Evolutionary conservation across 2,329 filamentous ascomycete genomes (phyloP).

Genomic region (Furcasterigmium furcatum): DNA sequence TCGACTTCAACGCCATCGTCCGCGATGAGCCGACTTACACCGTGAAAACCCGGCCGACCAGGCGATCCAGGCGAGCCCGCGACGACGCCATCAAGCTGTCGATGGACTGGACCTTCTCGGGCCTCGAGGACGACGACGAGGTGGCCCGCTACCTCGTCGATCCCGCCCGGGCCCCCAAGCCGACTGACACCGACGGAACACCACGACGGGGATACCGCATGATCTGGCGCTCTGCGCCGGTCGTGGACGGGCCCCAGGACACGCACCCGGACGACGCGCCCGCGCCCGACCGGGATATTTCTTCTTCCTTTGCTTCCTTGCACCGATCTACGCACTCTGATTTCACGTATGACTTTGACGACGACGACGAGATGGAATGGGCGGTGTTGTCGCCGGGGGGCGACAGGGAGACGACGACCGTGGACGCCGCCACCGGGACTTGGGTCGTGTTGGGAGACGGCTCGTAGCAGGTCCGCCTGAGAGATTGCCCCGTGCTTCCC

Average conservation of each 20-base stretch:
- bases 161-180: slow-evolving; percentile 10
- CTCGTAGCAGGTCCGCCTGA: slow-evolving; percentile 40
- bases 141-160: slow-evolving; percentile 32
- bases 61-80: slow-evolving; percentile 23
- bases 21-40: slow-evolving; percentile 33
- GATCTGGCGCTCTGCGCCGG: slow-evolving; percentile 25
- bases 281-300: too few species aligned
- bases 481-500: slow-evolving; percentile 21
- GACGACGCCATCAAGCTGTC: slow-evolving; percentile 21
- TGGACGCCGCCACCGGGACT: slow-evolving; percentile 23
- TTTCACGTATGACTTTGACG: slow-evolving; percentile 12
- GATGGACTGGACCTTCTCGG: slow-evolving; percentile 39
- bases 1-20: slow-evolving; percentile 35
- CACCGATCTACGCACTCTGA: background rate
- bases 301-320: background rate
- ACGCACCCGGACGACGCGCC: slow-evolving; percentile 30
- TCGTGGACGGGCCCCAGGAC: slow-evolving; percentile 34
- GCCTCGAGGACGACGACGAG: slow-evolving; percentile 34
- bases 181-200: slow-evolving; percentile 15
- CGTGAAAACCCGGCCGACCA: slow-evolving; percentile 31
- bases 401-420: slow-evolving; percentile 18
- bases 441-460: slow-evolving; percentile 43
- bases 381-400: background rate
- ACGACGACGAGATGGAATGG: slow-evolving; percentile 28
- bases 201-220: slow-evolving; percentile 6